Evolutionary conservation across 179 eudicot species (phyloP).

Genomic region (Nepenthes alata): DNA sequence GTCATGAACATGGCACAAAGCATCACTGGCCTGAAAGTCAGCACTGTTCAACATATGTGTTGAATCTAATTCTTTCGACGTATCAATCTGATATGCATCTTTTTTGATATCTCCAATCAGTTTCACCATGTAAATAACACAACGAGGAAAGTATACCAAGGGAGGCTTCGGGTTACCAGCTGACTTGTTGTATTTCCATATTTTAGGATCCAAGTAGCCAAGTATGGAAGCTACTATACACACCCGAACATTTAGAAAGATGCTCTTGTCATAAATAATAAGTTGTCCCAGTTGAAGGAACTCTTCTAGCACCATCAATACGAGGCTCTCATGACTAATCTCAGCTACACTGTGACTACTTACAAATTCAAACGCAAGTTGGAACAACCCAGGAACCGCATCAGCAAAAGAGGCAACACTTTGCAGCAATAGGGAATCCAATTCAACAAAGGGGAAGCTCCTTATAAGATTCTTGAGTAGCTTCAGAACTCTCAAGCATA

Average conservation of each 20-base stretch:
- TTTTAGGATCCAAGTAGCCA: conserved; percentile 39
- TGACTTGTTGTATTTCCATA: conserved; percentile 51
- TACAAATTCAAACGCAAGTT: conserved; percentile 52
- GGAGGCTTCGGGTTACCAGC: conserved; percentile 50
- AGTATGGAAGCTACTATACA: conserved; percentile 60
- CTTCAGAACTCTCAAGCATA: conserved; percentile 55
- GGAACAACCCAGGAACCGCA: conserved; percentile 51
- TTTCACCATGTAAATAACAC: conserved; percentile 52
- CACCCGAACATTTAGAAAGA: conserved; percentile 60
- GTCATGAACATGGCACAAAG: conserved; percentile 29
- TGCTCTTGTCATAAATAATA: conserved; percentile 37
- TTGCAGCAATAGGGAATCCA: conserved; percentile 41
- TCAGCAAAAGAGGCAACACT: conserved; percentile 57
- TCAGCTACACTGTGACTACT: conserved; percentile 39
- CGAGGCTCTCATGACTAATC: conserved; percentile 44
- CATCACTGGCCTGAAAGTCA: conserved; percentile 25
- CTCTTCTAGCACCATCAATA: conserved; percentile 58
- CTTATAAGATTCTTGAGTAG: conserved; percentile 51
- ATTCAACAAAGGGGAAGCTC: conserved; percentile 40
- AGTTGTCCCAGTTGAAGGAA: conserved; percentile 59
- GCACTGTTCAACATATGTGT: conserved; percentile 15
- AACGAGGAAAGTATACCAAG: conserved; percentile 68
- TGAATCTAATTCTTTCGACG: conserved; percentile 25
- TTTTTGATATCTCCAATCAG: conserved; percentile 55
- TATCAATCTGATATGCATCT: conserved; percentile 24